Conservation (phyloP, 2,329 filamentous ascomycete genomes). For the Ceratocystis eucalypticola region DNA sequence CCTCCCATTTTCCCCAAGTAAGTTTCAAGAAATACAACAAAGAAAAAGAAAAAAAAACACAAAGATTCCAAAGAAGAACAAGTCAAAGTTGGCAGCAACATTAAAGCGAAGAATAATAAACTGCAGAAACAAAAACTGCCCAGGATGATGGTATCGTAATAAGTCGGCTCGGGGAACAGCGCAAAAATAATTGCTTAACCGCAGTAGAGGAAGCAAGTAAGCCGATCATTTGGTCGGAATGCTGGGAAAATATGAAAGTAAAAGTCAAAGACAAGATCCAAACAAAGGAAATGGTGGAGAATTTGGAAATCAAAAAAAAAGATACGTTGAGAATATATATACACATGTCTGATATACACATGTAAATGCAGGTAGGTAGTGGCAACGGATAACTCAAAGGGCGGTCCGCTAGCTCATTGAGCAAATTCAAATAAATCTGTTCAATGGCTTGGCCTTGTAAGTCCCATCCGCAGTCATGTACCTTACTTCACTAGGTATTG, state of each 20-base stretch:
- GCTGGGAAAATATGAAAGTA: neutral
- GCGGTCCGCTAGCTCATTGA: neutral
- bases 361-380: neutral
- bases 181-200: neutral
- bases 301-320: neutral
- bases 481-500: neutral
- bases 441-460: slow-evolving; percentile 4
- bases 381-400: neutral
- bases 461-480: slow-evolving; percentile 11
- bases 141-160: neutral
- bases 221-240: neutral
- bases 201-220: neutral
- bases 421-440: slow-evolving; percentile 1
- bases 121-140: neutral
- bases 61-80: neutral
- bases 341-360: neutral
- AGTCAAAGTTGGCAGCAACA: neutral
- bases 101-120: slow-evolving; percentile 1
- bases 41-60: neutral
- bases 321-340: slow-evolving; percentile 2
- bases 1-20: slow-evolving; percentile 1
- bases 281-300: neutral
- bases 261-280: neutral
- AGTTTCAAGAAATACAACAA: neutral
- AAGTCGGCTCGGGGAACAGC: neutral